phyloP scores from a whole-genome alignment of 2,329 filamentous ascomycete species.

The Aspergillus arachidicola region DNA sequence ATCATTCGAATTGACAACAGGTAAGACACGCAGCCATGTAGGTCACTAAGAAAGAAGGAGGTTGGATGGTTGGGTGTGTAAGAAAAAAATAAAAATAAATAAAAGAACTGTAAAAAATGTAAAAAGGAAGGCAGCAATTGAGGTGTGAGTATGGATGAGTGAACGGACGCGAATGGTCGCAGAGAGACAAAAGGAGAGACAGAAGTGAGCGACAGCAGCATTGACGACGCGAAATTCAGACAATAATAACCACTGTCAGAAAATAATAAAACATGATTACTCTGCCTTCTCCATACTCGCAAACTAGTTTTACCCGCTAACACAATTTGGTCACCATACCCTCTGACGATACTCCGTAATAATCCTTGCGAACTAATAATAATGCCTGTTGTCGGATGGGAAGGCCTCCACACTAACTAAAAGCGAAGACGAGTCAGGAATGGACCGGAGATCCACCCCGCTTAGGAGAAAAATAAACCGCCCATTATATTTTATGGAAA shows the following conservation, averaged over 20 bases:
- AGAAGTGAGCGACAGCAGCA: background rate
- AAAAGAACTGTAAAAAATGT: slow-evolving; percentile 1
- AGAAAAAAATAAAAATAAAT: background rate
- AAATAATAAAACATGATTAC: slow-evolving; percentile 10
- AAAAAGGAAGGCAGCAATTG: slow-evolving; percentile 19
- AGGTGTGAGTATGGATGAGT: slow-evolving; percentile 16
- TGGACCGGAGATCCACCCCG: slow-evolving; percentile 20
- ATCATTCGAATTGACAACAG: slow-evolving; percentile 11
- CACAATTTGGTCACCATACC: background rate
- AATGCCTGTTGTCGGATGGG: background rate
- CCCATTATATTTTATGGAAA: slow-evolving; percentile 9
- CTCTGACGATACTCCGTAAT: slow-evolving; percentile 3
- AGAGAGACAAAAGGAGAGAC: slow-evolving; percentile 6
- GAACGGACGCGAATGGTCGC: slow-evolving; percentile 22
- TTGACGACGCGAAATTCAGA: slow-evolving; percentile 7
- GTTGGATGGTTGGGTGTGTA: slow-evolving; percentile 1
- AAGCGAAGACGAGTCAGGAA: slow-evolving; percentile 15
- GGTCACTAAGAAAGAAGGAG: slow-evolving; percentile 6
- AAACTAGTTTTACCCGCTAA: slow-evolving; percentile 1
- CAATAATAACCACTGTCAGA: slow-evolving; percentile 1
- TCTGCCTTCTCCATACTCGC: slow-evolving; percentile 5
- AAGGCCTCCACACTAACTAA: slow-evolving; percentile 8
- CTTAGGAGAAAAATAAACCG: slow-evolving; percentile 16
- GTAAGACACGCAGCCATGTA: slow-evolving; percentile 9
- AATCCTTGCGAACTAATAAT: slow-evolving; percentile 8